These are phyloP conservation scores for Allium sativum DNA, from an alignment of 106 monocot genomes.

Conservation along the genomic window DNA sequence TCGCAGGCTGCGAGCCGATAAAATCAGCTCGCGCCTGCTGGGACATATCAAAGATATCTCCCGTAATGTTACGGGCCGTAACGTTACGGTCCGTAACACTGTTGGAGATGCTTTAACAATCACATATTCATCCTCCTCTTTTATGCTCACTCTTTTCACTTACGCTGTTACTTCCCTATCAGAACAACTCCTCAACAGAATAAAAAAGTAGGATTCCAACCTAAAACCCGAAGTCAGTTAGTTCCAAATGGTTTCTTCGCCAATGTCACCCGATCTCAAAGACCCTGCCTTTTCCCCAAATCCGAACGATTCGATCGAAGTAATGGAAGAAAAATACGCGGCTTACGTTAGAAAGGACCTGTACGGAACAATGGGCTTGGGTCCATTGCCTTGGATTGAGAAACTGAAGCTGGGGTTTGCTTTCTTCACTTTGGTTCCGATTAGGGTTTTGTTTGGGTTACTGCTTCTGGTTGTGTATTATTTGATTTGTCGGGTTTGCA, in stretches of 20 bases:
- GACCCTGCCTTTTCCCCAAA: constrained; percentile 21
- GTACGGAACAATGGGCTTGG: constrained; percentile 59
- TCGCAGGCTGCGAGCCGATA: too few species aligned
- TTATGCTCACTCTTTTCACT: too few species aligned
- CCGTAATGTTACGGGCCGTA: too few species aligned
- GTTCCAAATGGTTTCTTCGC: not conserved
- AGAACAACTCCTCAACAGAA: too few species aligned
- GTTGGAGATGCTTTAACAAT: too few species aligned
- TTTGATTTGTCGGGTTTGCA: constrained; percentile 69
- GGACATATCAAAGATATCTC: too few species aligned
- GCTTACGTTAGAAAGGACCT: constrained; percentile 56
- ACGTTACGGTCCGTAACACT: too few species aligned
- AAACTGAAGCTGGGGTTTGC: constrained; percentile 56
- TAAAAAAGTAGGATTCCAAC: too few species aligned
- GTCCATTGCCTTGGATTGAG: constrained; percentile 23
- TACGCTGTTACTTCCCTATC: too few species aligned
- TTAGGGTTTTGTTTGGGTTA: constrained; percentile 47
- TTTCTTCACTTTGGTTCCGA: constrained; percentile 55
- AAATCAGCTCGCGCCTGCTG: too few species aligned
- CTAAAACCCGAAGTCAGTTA: too few species aligned
- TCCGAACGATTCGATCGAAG: constrained; percentile 20
- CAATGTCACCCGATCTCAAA: constrained; percentile 5
- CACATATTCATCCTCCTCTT: too few species aligned
- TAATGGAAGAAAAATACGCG: constrained; percentile 61
- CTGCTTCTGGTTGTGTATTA: constrained; percentile 53